Conservation (phyloP, 805 yeast species). For the Pichia sporocuriosa region DNA sequence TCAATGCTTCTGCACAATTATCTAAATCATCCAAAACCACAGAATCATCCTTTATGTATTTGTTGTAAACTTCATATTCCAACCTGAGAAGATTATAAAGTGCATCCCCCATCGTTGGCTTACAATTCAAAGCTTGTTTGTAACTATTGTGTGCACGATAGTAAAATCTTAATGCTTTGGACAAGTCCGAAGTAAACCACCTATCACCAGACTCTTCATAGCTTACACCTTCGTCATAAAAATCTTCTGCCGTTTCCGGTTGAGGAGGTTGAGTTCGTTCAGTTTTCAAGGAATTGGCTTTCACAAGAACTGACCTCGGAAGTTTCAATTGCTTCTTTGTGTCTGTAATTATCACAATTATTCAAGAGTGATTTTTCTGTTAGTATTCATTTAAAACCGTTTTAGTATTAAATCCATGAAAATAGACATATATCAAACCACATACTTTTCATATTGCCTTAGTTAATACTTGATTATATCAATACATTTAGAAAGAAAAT, state of each 20-base stretch:
- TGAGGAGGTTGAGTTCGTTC: conserved; percentile 7
- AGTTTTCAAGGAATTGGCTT: conserved; percentile 3
- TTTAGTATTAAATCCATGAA: too few relatives aligned
- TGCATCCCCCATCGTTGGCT: conserved; percentile 34
- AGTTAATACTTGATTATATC: too few relatives aligned
- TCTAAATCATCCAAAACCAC: conserved; percentile 30
- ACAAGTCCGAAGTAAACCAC: conserved; percentile 59
- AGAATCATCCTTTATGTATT: conserved; percentile 42
- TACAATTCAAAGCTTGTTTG: conserved; percentile 28
- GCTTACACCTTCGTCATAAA: conserved; percentile 46
- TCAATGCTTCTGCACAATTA: conserved; percentile 28
- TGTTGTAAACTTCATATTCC: conserved; percentile 50
- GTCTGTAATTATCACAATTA: not conserved
- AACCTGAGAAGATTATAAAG: conserved; percentile 55
- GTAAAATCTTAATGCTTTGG: conserved; percentile 60
- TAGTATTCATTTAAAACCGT: too few relatives aligned
- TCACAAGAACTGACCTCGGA: conserved; percentile 13
- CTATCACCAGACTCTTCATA: conserved; percentile 74
- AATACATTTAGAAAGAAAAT: too few relatives aligned
- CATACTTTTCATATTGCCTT: too few relatives aligned
- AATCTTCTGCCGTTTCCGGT: conserved; percentile 44
- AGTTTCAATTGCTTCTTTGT: conserved; percentile 12
- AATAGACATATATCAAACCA: too few relatives aligned
- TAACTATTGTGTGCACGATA: conserved; percentile 48
- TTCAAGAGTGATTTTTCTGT: not conserved